Evolutionary conservation across 2,329 filamentous ascomycete species (phyloP).

Genomic region (Sclerotinia spermophila): DNA sequence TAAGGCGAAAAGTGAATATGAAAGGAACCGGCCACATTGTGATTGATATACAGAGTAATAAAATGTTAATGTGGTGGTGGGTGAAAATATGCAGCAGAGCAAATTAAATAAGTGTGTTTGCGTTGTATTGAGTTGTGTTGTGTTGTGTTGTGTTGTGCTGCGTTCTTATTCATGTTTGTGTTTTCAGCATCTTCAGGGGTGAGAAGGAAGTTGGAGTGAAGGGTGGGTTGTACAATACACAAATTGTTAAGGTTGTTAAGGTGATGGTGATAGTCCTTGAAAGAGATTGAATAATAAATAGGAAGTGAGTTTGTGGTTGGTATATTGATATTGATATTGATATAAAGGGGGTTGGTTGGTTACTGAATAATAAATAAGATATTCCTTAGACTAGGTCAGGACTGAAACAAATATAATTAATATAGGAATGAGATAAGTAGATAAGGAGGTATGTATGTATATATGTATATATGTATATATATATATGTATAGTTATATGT

Average conservation of each 20-base stretch:
- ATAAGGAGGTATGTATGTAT: no score
- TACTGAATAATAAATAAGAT: not conserved
- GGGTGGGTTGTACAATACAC: no score
- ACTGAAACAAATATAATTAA: no score
- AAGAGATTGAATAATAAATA: no score
- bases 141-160: no score
- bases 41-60: not conserved
- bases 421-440: not conserved
- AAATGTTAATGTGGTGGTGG: not conserved
- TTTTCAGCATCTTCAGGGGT: not conserved
- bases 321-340: not conserved
- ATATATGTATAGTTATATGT: no score
- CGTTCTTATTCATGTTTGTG: not conserved
- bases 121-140: no score
- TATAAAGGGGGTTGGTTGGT: not conserved
- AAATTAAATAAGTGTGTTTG: not conserved
- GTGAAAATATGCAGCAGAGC: not conserved
- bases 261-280: not conserved
- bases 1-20: not conserved
- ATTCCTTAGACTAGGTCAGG: not conserved
- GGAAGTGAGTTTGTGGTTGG: not conserved
- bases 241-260: not conserved
- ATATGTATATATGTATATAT: no score
- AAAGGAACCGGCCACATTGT: not conserved
- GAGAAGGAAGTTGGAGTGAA: not conserved